These are phyloP conservation scores for Talaromyces sp. DNA, from an alignment of 2,329 filamentous ascomycete species.

Conservation along the genomic window DNA sequence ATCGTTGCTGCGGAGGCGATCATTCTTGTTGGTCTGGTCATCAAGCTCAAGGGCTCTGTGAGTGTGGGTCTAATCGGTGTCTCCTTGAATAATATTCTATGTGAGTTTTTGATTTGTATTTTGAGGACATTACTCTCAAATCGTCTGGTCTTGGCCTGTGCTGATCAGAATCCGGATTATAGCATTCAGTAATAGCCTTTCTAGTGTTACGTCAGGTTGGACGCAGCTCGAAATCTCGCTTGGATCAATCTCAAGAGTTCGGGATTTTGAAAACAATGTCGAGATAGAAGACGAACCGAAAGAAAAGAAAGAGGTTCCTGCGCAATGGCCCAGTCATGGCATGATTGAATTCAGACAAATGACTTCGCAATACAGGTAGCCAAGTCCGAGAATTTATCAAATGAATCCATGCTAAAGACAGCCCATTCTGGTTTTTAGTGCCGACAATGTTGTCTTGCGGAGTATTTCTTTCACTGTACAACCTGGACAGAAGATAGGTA, in stretches of 20 bases:
- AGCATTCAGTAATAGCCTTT: slow-evolving; percentile 24
- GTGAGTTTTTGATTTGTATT: not conserved
- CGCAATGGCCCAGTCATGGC: slow-evolving; percentile 6
- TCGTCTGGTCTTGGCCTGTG: not conserved
- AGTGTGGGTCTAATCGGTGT: slow-evolving; percentile 49
- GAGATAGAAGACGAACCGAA: slow-evolving; percentile 12
- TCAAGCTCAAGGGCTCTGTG: slow-evolving; percentile 38
- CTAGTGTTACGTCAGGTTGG: slow-evolving; percentile 46
- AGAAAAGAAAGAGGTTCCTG: not conserved
- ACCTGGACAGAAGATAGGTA: slow-evolving; percentile 6
- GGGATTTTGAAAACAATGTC: slow-evolving; percentile 42
- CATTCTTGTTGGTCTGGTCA: slow-evolving; percentile 47
- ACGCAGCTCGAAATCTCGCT: slow-evolving; percentile 53
- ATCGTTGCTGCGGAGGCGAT: slow-evolving; percentile 47
- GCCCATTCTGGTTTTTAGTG: not conserved
- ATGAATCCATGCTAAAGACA: not conserved
- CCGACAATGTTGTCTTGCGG: not conserved
- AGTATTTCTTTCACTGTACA: slow-evolving; percentile 1
- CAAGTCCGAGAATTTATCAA: not conserved
- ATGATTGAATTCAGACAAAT: not conserved
- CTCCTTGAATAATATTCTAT: slow-evolving; percentile 47
- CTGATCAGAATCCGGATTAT: not conserved
- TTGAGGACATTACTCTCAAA: no score
- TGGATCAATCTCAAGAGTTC: slow-evolving; percentile 51
- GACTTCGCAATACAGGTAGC: slow-evolving; percentile 1